A percentile compares a stretch with the other conserved stretches of the same genome.
Conservation (phyloP, 2,329 filamentous ascomycete species). For the Pseudocercospora eumusae region DNA sequence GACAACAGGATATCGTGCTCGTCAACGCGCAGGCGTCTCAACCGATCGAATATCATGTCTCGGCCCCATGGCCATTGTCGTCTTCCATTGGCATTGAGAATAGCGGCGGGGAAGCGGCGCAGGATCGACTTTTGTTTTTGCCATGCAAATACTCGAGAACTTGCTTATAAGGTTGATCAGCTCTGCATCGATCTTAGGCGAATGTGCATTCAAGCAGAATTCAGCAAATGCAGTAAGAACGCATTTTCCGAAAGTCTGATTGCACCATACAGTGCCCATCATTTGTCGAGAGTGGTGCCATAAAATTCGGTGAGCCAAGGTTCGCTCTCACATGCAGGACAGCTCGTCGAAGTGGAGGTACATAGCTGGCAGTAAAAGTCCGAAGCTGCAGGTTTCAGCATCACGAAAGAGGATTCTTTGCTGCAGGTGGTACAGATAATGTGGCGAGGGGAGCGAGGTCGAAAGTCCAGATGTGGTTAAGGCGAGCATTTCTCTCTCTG, state of each 20-base stretch:
- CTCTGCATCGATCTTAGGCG: not conserved
- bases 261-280: too few species aligned
- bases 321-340: not conserved
- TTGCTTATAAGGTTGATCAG: not conserved
- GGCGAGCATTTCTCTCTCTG: not conserved
- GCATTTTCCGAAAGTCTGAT: not conserved
- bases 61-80: not conserved
- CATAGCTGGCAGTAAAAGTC: not conserved
- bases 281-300: too few species aligned
- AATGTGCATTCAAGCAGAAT: not conserved
- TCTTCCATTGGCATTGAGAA: not conserved
- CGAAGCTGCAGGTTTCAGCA: constrained; percentile 3
- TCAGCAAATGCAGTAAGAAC: too few species aligned
- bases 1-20: too few species aligned
- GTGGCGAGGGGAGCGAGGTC: constrained; percentile 9
- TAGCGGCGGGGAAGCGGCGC: not conserved
- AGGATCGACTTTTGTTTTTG: not conserved
- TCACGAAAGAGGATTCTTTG: not conserved
- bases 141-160: not conserved
- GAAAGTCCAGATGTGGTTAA: not conserved
- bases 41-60: not conserved
- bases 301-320: not conserved
- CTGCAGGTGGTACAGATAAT: constrained; percentile 7
- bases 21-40: too few species aligned
- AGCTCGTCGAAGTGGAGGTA: not conserved